phyloP scores from a whole-genome alignment of 1,139 yeast genomes.

The Zygosaccharomyces sapae region DNA sequence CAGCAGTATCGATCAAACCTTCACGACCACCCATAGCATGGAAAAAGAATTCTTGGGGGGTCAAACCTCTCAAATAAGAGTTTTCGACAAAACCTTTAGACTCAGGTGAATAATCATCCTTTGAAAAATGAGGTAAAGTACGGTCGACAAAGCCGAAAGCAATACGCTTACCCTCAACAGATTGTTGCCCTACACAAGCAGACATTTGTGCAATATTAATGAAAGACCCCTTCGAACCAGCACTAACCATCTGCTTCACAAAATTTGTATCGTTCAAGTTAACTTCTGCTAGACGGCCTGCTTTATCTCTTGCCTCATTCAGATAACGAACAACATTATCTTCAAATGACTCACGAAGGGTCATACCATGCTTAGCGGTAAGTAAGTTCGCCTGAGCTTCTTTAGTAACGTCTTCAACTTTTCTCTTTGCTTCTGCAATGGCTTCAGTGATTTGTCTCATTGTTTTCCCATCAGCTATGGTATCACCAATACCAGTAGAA shows the following conservation, averaged over 20 bases:
- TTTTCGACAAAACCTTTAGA: conserved; percentile 97
- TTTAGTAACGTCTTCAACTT: conserved; percentile 86
- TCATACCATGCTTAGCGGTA: conserved; percentile 99
- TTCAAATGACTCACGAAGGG: conserved; percentile 95
- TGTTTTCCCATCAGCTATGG: conserved; percentile 95
- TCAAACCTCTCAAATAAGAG: conserved; percentile 92
- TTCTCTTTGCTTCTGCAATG: conserved; percentile 84
- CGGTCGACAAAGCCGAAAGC: conserved; percentile 96
- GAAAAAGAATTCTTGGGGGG: conserved; percentile 98
- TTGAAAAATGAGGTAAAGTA: conserved; percentile 96
- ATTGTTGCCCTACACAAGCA: conserved; percentile 99
- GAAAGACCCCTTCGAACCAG: conserved; percentile 98
- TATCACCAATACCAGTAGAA: conserved; percentile 99
- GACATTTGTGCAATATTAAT: conserved; percentile 99
- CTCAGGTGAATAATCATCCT: conserved; percentile 97
- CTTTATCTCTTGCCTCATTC: conserved; percentile 98
- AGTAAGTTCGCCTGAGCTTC: conserved; percentile 87
- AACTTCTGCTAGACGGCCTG: conserved; percentile 98
- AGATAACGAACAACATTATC: conserved; percentile 92
- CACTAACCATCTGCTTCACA: conserved; percentile 97
- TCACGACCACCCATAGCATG: conserved; percentile 99
- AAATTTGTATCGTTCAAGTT: conserved; percentile 89
- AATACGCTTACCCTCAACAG: conserved; percentile 99
- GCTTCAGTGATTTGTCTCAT: conserved; percentile 92
- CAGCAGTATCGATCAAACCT: conserved; percentile 99